Percentiles rank a stretch among this genome's conserved stretches.
Conservation (phyloP, 768 basidiomycete species). For the Leccinum sublutescens region DNA sequence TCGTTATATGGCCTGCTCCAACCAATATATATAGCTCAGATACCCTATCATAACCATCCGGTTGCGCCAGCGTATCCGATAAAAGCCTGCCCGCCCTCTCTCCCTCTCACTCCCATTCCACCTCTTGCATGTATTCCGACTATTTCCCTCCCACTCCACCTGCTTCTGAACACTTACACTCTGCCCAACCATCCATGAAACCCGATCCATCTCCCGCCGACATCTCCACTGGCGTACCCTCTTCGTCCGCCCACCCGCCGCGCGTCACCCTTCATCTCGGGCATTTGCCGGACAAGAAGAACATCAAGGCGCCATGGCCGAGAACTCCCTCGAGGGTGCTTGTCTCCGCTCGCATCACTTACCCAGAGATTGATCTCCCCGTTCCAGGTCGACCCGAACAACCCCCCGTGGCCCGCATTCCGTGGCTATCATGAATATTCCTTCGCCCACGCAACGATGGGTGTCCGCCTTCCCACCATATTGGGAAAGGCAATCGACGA, state of each 20-base stretch:
- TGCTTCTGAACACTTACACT: conserved; percentile 17
- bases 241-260: conserved; percentile 41
- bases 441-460: conserved; percentile 92
- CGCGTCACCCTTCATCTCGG: conserved; percentile 72
- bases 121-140: conserved; percentile 13
- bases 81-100: not conserved
- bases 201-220: not conserved
- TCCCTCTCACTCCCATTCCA: not conserved
- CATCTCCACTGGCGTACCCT: conserved; percentile 10
- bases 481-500: conserved; percentile 96
- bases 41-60: not conserved
- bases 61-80: conserved; percentile 7
- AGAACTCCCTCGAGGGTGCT: conserved; percentile 67
- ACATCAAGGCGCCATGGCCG: conserved; percentile 71
- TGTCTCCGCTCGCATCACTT: conserved; percentile 10
- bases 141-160: conserved; percentile 33
- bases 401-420: conserved; percentile 80
- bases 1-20: conserved; percentile 11
- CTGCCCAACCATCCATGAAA: conserved; percentile 7
- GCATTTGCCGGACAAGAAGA: conserved; percentile 70
- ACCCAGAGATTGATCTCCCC: not conserved
- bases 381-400: conserved; percentile 71
- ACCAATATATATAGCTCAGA: conserved; percentile 24
- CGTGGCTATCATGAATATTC: conserved; percentile 81
- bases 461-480: conserved; percentile 92